Evolutionary conservation across 1,284 basidiomycete genomes (phyloP).

Genomic region (Earliella scabrosa): DNA sequence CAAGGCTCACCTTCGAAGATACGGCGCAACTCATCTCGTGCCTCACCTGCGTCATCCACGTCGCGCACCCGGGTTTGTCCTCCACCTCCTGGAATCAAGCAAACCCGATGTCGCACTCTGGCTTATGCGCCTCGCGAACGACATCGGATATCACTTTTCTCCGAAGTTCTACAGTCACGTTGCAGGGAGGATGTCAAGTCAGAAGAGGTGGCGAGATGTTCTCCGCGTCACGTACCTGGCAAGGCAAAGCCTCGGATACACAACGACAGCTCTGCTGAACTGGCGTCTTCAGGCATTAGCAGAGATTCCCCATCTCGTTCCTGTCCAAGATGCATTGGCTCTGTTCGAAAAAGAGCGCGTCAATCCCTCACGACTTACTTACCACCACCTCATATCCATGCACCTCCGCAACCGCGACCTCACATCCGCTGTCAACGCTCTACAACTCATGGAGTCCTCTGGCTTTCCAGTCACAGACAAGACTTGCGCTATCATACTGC

Average conservation of each 20-base stretch:
- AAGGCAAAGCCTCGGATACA: constrained; percentile 47
- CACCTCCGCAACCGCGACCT: constrained; percentile 72
- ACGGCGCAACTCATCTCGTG: constrained; percentile 20
- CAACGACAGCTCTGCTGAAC: constrained; percentile 63
- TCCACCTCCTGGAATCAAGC: constrained; percentile 46
- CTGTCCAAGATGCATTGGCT: constrained; percentile 48
- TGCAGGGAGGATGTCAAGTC: constrained; percentile 49
- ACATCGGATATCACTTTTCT: constrained; percentile 51
- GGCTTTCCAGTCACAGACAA: constrained; percentile 56
- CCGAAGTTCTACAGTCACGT: constrained; percentile 63
- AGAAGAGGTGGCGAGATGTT: constrained; percentile 54
- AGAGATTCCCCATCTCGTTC: constrained; percentile 52
- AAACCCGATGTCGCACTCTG: constrained; percentile 45
- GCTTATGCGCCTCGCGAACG: constrained; percentile 51
- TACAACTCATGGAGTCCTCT: constrained; percentile 58
- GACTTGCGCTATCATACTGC: constrained; percentile 63
- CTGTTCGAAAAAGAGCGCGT: constrained; percentile 53
- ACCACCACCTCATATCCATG: constrained; percentile 65
- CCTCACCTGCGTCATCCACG: constrained; percentile 39
- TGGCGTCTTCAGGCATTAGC: constrained; percentile 66
- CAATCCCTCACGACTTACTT: constrained; percentile 61
- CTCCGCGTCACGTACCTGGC: constrained; percentile 50
- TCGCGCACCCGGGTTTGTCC: constrained; percentile 47
- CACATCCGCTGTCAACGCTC: constrained; percentile 50
- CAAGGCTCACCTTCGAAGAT: background rate